Percentiles rank a stretch among this genome's conserved stretches.
These are phyloP conservation scores for Trichoderma koningii DNA, from an alignment of 2,329 filamentous ascomycete genomes.

Conservation along the genomic window DNA sequence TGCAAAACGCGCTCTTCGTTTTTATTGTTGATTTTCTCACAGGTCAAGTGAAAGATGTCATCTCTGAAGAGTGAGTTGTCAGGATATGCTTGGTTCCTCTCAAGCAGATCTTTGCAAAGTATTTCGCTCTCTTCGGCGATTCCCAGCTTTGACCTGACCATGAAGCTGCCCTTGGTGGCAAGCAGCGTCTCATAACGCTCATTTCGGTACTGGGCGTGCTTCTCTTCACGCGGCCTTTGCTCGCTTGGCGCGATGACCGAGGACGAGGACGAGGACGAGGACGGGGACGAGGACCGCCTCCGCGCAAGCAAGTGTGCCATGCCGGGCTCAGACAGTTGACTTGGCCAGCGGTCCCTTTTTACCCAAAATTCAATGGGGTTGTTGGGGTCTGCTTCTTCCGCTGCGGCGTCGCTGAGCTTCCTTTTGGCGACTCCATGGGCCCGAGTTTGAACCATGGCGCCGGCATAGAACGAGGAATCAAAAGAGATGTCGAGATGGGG, in stretches of 20 bases:
- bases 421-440: constrained; percentile 2
- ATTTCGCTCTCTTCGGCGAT: too few species aligned
- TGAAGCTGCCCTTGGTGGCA: too few species aligned
- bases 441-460: background rate
- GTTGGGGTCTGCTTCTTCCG: background rate
- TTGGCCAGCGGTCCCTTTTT: background rate
- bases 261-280: background rate
- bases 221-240: background rate
- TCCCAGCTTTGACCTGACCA: too few species aligned
- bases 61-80: too few species aligned
- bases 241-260: background rate
- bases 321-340: background rate
- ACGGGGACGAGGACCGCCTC: background rate
- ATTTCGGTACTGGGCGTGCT: too few species aligned
- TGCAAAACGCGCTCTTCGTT: too few species aligned
- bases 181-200: too few species aligned
- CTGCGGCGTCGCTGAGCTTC: background rate
- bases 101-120: too few species aligned
- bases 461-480: background rate
- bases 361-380: background rate
- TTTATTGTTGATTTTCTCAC: too few species aligned
- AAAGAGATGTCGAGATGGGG: background rate
- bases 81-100: too few species aligned
- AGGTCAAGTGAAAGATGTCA: too few species aligned
- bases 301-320: background rate